Evolutionary conservation across 1,284 basidiomycete species (phyloP).

Genomic region (Rhodotorula mucilaginosa): DNA sequence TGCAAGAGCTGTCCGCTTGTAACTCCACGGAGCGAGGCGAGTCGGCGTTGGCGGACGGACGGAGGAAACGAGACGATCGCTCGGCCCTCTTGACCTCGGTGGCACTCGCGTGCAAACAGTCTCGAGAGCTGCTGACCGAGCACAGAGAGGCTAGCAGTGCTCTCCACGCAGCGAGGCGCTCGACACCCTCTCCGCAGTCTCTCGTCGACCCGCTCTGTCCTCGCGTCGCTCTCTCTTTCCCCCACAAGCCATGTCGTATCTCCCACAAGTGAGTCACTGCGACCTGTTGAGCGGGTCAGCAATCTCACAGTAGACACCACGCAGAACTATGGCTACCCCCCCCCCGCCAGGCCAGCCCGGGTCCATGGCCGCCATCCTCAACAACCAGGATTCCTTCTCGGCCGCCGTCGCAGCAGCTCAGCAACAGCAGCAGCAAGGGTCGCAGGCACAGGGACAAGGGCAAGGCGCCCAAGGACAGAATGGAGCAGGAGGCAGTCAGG

Average conservation of each 20-base stretch:
- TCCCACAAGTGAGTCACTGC: constrained; percentile 7
- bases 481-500: neutral
- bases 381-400: constrained; percentile 23
- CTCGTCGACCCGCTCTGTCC: neutral
- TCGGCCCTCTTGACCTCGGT: too few relatives aligned
- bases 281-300: too few relatives aligned
- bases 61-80: too few relatives aligned
- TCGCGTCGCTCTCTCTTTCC: neutral
- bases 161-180: too few relatives aligned
- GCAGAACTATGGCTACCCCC: neutral
- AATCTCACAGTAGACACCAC: too few relatives aligned
- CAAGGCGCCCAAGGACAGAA: neutral
- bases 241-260: constrained; percentile 16
- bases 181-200: too few relatives aligned
- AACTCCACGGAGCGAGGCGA: too few relatives aligned
- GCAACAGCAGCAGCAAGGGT: constrained; percentile 18
- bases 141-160: too few relatives aligned
- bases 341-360: neutral
- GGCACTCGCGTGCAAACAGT: too few relatives aligned
- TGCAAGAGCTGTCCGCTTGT: too few relatives aligned
- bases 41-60: too few relatives aligned
- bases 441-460: neutral
- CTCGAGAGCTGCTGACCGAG: too few relatives aligned
- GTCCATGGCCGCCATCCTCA: constrained; percentile 13
- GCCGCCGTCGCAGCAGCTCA: neutral